These are phyloP conservation scores for Syzygium aromaticum DNA, from an alignment of 345 rosid genomes.

Conservation along the genomic window DNA sequence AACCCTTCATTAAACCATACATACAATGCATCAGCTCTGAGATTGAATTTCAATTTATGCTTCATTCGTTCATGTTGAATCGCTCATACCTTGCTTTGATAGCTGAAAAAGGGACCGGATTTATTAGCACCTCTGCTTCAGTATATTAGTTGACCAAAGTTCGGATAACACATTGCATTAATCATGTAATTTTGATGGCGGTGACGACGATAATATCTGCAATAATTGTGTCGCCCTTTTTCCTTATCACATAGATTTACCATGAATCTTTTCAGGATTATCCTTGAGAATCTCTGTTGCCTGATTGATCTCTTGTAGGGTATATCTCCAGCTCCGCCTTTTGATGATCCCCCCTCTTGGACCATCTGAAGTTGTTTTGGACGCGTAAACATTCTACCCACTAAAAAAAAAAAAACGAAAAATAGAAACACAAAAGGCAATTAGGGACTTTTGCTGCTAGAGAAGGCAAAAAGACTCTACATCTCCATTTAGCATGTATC, in stretches of 20 bases:
- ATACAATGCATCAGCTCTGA: too few relatives aligned
- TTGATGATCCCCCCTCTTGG: not conserved
- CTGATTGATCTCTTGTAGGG: not conserved
- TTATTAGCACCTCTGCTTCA: not conserved
- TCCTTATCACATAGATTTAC: not conserved
- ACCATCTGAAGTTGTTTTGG: not conserved
- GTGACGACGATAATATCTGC: not conserved
- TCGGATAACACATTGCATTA: not conserved
- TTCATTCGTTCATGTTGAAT: not conserved
- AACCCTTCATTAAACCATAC: not conserved
- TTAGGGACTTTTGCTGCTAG: not conserved
- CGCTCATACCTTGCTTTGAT: not conserved
- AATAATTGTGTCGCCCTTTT: rapidly evolving
- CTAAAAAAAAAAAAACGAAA: not conserved
- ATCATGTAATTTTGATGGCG: not conserved
- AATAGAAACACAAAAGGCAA: not conserved
- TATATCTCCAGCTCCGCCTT: not conserved
- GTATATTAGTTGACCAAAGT: not conserved
- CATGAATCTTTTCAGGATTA: not conserved
- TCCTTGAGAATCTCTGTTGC: not conserved
- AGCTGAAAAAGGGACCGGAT: not conserved
- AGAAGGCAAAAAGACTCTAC: not conserved
- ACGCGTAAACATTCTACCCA: not conserved
- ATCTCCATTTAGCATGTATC: not conserved
- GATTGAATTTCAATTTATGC: not conserved